phyloP scores from a whole-genome alignment of 1,139 yeast genomes.

The Meyerozyma smithsonii region DNA sequence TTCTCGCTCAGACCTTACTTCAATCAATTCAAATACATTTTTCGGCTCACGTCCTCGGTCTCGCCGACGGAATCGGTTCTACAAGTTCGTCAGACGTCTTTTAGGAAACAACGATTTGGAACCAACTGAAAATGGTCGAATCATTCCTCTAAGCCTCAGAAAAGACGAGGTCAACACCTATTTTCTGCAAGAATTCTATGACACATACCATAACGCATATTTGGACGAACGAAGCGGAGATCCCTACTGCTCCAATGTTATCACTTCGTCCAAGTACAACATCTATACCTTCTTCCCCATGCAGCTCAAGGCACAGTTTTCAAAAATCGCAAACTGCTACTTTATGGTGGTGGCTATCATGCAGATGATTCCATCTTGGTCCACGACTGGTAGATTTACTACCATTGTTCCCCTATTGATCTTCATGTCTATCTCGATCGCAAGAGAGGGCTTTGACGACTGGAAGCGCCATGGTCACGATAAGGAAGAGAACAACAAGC shows the following conservation, averaged over 20 bases:
- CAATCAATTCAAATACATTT: constrained; percentile 8
- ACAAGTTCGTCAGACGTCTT: constrained; percentile 26
- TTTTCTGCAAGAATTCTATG: constrained; percentile 27
- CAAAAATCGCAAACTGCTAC: constrained; percentile 84
- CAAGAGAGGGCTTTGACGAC: constrained; percentile 92
- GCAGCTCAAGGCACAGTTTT: constrained; percentile 84
- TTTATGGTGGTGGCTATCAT: constrained; percentile 83
- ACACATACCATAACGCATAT: constrained; percentile 22
- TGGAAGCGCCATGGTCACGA: constrained; percentile 84
- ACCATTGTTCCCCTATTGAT: constrained; percentile 85
- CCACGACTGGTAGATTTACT: constrained; percentile 95
- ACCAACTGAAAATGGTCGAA: constrained; percentile 65
- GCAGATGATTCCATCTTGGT: constrained; percentile 97
- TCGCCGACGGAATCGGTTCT: constrained; percentile 10
- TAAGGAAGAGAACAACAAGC: constrained; percentile 72
- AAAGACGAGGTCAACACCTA: constrained; percentile 23
- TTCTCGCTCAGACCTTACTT: constrained; percentile 7
- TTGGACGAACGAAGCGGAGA: constrained; percentile 66
- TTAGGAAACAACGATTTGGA: constrained; percentile 42
- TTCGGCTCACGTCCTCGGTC: constrained; percentile 5
- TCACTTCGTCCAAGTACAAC: constrained; percentile 87
- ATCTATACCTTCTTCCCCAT: constrained; percentile 79
- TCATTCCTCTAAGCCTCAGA: constrained; percentile 58
- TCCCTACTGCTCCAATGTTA: constrained; percentile 61
- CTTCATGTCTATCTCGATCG: constrained; percentile 86